Evolutionary conservation across 164 flowering plant species (phyloP), one percentile per base, ranked within the genome.

Genomic region (Amborella trichopoda): DNA sequence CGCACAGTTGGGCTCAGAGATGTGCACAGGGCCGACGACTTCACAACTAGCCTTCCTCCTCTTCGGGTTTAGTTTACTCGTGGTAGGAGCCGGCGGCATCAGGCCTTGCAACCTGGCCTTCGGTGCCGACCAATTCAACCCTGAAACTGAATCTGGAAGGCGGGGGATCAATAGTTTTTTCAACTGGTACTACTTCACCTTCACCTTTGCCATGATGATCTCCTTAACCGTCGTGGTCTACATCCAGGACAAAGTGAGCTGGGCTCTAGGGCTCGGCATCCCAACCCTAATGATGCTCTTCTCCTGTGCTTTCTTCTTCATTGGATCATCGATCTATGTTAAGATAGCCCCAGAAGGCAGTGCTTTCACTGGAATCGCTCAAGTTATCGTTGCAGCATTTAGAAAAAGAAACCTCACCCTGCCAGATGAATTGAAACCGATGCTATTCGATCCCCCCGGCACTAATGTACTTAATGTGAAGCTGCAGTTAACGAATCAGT

Each of bases 101-200:
- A 26, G 96, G 26, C 78, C 96, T 1, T 81, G 94, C 48, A 83
- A 80, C 64, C 58, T 88, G 4, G 85, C 98, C 6, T 91, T 91
- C 48, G 98, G 95, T 16, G 97, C 84, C 0, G 97, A 90, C 49
- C 97, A 90, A 32, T 90, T 90, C 60, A 64, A 90, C 44, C 89
- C 94, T 0, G 55, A 64, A 1, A 81, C 87, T 0, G 90, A 80
- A 20, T 62, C 83, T 0, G 96, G 98, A 8, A 76, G 68, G 53
- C 63, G 67, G 47, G 93, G 93, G 4, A 63, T 84, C 38, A 67
- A 66, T 56, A 87, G 96, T 54, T 91, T 91, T 74, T 87, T 87
- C 77, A 87, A 87, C 36, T 91, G 98, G 98, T 91, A 81, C 64
- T 83, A 64, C 67, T 81, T 83, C 73, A 83, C 95, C 24, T 77